Base-by-base conservation (phyloP, 2,329 filamentous ascomycete species). In the Tolypocladium album region DNA sequence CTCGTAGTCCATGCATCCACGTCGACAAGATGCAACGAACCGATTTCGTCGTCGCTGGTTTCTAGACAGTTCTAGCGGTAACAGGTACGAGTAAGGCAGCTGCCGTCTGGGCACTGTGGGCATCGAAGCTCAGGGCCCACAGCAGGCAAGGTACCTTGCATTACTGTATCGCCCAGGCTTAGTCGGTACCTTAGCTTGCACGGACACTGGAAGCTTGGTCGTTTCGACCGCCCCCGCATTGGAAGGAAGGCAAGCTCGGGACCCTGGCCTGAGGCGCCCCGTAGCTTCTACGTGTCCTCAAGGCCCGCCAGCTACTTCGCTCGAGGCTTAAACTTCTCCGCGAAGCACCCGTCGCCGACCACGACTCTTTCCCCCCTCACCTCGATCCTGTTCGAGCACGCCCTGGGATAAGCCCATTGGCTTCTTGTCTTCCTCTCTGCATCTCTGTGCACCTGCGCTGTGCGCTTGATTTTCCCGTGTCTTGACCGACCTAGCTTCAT, bases 281-380 rank as follows among this genome's bases (percentile, higher is more conserved):
- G 56, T 60, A 68, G 63, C 65, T 69, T 69, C 69, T 72, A 72
- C 70, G 70, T 72, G 70, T 72, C 66, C 66, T 70, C 64, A 67
- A 64, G 59, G 62, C 65, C 65, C 62, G 64, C 63, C 65, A 64
- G 63, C 62, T 60, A 65, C 59, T 63, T 61, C 61, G 61, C 42
- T 61, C 31, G 50, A 1, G 17, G 11, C 6, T 36, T 53, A n/a
- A 36, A 53, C 50, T 36, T 36, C 50, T 53, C 50, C 20, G 6
- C 17, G 31, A 53, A 20, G 27, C 27, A 36, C 50, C 47, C 3
- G 47, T 31, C 47, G 12, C 50, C 50, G 50, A 53, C 50, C 50
- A 36, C 50, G 50, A 36, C 11, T 36, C 20, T 31, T 22, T 11
- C 47, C 31, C 20, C 20, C 58, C 60, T 61, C 39, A 52, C 61